These are phyloP conservation scores for Cryphonectria japonica DNA, from an alignment of 2,329 filamentous ascomycete genomes.

Conservation along the genomic window DNA sequence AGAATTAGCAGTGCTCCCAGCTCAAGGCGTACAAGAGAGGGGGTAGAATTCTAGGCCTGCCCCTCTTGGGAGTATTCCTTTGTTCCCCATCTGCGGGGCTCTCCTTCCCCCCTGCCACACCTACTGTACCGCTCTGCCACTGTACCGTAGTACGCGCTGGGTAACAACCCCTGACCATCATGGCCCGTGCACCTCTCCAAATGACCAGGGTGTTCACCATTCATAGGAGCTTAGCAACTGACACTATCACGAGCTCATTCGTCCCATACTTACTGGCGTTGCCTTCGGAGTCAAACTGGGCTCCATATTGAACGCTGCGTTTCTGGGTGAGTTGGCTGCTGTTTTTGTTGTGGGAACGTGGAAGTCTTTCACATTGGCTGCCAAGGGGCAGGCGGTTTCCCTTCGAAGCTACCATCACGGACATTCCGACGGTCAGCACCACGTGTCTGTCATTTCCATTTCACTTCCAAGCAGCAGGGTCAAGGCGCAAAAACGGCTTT, in stretches of 20 bases:
- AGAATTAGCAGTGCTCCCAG: neutral
- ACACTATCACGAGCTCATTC: constrained; percentile 7
- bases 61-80: neutral
- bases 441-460: neutral
- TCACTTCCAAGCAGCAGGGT: neutral
- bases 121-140: neutral
- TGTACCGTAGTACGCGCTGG: neutral
- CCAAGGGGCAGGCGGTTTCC: neutral
- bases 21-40: neutral
- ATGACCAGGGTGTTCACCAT: constrained; percentile 9
- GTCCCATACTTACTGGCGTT: neutral
- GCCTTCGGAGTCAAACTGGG: neutral
- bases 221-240: constrained; percentile 7
- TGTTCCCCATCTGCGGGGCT: neutral
- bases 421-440: neutral
- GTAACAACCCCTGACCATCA: neutral
- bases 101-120: neutral
- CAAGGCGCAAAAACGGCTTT: neutral
- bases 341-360: neutral
- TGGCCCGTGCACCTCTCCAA: constrained; percentile 1
- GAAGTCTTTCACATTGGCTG: neutral
- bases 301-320: neutral
- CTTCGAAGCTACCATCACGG: neutral
- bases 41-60: neutral
- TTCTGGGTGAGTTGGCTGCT: neutral